Base-by-base conservation (phyloP, 108 stramenopile species). In the Conticribra weissflogii region DNA sequence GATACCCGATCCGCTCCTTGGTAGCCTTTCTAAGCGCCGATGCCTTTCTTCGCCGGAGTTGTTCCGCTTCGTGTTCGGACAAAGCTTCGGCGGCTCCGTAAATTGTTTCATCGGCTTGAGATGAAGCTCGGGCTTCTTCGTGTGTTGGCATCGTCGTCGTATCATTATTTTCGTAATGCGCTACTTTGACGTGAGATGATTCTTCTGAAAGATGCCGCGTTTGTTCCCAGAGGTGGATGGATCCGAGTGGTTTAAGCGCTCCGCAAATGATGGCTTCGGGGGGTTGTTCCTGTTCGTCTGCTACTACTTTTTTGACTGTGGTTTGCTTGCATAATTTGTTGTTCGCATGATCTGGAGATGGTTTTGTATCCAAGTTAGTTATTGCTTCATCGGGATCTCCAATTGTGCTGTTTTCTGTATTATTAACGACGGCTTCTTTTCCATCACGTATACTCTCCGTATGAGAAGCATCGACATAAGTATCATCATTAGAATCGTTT, bases 161-260 rank as follows among this genome's bases (percentile, higher is more conserved):
- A 32, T 17, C n/a, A n/a, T 18, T 23, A 16, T 24, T 19, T 27
- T 59, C 23, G 19, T 63, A 29, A 8, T 56, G 17, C 0, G 27
- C 17, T 49, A 24, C 30, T 17, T 17, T 53, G 19, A 23, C 31
- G 9, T 25, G 21, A 24, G 21, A 34, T 22, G 32, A 49, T 12
- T 56, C 31, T 50, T 25, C 23, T 12, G 52, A 19, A 19, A 52
- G 15, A 59, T 54, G 54, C 0, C 57, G 50, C 44, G 76, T 78
- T 61, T 78, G 77, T 19, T 78, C 77, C 69, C 69, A 78, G 22
- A 78, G 54, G 47, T 78, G 77, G 31, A 41, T 67, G 28, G 53
- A 44, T 53, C 77, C 77, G 55, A 71, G 21, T 33, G 41, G 54
- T 49, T 70, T 66, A 19, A 78, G 46, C 22, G 70, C 77, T 22